Percentiles rank a stretch among this genome's conserved stretches.
Evolutionary conservation across 148 eudicot species (phyloP).

Genomic region (Diospyros lotus): DNA sequence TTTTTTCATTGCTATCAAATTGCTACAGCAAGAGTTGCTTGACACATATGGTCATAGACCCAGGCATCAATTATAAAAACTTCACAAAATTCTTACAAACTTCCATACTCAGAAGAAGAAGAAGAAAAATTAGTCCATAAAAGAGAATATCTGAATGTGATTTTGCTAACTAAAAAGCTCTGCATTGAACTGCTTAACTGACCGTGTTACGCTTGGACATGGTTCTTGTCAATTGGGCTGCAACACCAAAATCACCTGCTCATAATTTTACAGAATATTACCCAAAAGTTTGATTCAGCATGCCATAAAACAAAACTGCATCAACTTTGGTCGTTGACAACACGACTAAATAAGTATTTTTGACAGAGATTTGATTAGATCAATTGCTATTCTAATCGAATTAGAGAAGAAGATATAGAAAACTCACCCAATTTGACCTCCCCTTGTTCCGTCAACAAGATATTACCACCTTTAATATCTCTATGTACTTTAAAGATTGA

Average conservation of each 20-base stretch:
- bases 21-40: background rate
- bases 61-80: background rate
- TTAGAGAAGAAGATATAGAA: background rate
- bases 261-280: conserved; percentile 6
- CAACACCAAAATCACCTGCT: conserved; percentile 99
- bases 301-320: conserved; percentile 10
- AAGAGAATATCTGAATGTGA: background rate
- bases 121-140: background rate
- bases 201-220: conserved; percentile 99
- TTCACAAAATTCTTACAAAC: background rate
- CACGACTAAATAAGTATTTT: conserved; percentile 7
- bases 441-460: conserved; percentile 97
- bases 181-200: conserved; percentile 11
- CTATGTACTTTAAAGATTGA: conserved; percentile 96
- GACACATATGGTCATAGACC: background rate
- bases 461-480: conserved; percentile 97
- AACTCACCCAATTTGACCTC: conserved; percentile 94
- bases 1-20: background rate
- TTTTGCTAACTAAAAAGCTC: background rate
- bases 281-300: background rate
- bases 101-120: background rate
- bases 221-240: conserved; percentile 95
- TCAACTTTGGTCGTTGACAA: background rate
- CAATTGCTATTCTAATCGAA: background rate
- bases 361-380: background rate